Conservation (phyloP, 2,329 filamentous ascomycete species). For the Knufia petricola region DNA sequence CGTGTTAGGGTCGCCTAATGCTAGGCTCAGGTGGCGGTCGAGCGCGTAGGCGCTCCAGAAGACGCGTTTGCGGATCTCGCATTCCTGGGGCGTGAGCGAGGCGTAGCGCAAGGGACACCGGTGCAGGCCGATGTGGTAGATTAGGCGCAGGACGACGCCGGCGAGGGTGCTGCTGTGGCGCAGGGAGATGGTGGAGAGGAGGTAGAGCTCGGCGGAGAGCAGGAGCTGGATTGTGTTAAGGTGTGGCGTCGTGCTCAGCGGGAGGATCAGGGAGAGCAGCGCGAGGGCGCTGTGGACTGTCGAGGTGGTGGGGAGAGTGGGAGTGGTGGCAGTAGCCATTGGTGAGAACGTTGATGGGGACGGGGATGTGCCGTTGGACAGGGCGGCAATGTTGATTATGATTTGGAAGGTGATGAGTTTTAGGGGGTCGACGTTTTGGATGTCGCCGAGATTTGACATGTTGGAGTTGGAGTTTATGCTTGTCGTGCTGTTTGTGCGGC, state of each 20-base stretch:
- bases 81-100: slow-evolving; percentile 34
- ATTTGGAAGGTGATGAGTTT: slow-evolving; percentile 39
- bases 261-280: slow-evolving; percentile 32
- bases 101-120: slow-evolving; percentile 44
- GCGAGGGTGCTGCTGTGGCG: slow-evolving; percentile 41
- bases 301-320: not conserved
- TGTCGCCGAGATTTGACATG: slow-evolving; percentile 7
- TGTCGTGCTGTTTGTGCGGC: not conserved
- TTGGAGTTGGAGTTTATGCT: not conserved
- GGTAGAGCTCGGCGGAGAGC: slow-evolving; percentile 40
- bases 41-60: slow-evolving; percentile 36
- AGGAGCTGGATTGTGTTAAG: slow-evolving; percentile 41
- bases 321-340: not conserved
- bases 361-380: not conserved
- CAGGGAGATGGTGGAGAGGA: slow-evolving; percentile 40
- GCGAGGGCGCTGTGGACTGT: slow-evolving; percentile 18
- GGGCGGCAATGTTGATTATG: slow-evolving; percentile 40
- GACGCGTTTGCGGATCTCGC: slow-evolving; percentile 33
- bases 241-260: slow-evolving; percentile 27
- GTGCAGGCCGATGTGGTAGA: slow-evolving; percentile 44
- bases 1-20: slow-evolving; percentile 32
- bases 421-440: slow-evolving; percentile 21
- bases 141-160: slow-evolving; percentile 37
- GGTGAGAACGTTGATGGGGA: not conserved
- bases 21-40: slow-evolving; percentile 34